phyloP scores from a whole-genome alignment of 2,329 filamentous ascomycete genomes.

The Botryotinia calthae region DNA sequence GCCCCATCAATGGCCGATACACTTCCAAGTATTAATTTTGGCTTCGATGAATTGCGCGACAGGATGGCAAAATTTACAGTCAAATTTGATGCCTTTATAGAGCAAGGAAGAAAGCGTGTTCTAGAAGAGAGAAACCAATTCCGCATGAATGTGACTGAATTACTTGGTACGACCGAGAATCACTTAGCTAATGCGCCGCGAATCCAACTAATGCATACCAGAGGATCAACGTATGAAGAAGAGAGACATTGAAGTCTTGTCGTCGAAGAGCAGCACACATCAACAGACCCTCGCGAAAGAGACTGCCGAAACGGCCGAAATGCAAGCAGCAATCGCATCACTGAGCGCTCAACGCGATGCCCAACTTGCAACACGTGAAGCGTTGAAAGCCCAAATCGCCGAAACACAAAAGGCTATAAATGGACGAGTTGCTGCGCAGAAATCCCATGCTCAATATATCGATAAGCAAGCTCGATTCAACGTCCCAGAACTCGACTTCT shows the following conservation, averaged over 20 bases:
- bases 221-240: conserved; percentile 91
- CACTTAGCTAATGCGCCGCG: not conserved
- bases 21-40: conserved; percentile 88
- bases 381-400: conserved; percentile 59
- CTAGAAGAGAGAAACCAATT: conserved; percentile 94
- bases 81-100: conserved; percentile 91
- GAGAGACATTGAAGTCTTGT: conserved; percentile 79
- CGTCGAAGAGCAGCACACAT: conserved; percentile 67
- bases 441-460: conserved; percentile 68
- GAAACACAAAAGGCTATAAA: conserved; percentile 70
- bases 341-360: conserved; percentile 60
- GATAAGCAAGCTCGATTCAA: conserved; percentile 86
- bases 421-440: conserved; percentile 66
- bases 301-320: conserved; percentile 72
- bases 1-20: conserved; percentile 70
- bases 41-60: conserved; percentile 91
- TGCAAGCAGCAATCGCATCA: conserved; percentile 60
- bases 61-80: conserved; percentile 91
- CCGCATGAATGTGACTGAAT: conserved; percentile 81
- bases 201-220: conserved; percentile 41
- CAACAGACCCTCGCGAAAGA: conserved; percentile 75
- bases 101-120: conserved; percentile 83
- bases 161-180: conserved; percentile 66
- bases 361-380: conserved; percentile 56
- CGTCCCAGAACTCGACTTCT: conserved; percentile 90